Evolutionary conservation across 768 basidiomycete genomes (phyloP).

Genomic region (Hortiboletus flavorubellus): DNA sequence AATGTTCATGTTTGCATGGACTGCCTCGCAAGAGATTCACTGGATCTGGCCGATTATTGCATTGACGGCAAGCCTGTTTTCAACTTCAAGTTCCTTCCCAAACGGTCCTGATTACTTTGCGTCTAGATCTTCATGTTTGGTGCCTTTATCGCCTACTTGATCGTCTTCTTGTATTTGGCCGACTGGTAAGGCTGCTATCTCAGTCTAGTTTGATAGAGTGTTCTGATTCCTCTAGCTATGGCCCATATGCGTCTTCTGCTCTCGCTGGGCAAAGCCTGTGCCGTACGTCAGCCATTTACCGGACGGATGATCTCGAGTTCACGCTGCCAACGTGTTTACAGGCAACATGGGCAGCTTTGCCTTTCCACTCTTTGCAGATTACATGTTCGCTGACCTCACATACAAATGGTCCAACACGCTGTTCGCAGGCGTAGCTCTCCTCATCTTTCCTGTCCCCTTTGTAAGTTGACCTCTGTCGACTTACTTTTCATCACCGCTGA

Average conservation of each 20-base stretch:
- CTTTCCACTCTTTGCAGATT: slow-evolving; percentile 60
- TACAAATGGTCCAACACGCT: slow-evolving; percentile 59
- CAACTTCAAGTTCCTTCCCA: not conserved
- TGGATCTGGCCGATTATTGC: slow-evolving; percentile 49
- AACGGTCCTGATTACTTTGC: not conserved
- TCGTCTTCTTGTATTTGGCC: slow-evolving; percentile 56
- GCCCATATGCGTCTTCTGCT: slow-evolving; percentile 61
- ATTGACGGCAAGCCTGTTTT: slow-evolving; percentile 5
- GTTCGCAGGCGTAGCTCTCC: slow-evolving; percentile 47
- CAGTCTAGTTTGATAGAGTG: not conserved
- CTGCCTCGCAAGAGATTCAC: slow-evolving; percentile 47
- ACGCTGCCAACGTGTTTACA: slow-evolving; percentile 14
- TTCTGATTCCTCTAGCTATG: slow-evolving; percentile 35
- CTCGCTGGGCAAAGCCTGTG: slow-evolving; percentile 62
- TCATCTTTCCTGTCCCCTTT: slow-evolving; percentile 57
- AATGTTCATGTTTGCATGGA: slow-evolving; percentile 73
- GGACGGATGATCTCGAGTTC: not conserved
- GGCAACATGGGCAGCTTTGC: slow-evolving; percentile 48
- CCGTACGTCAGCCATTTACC: slow-evolving; percentile 34
- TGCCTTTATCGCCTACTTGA: slow-evolving; percentile 50
- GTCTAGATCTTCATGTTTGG: slow-evolving; percentile 47
- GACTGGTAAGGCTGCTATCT: slow-evolving; percentile 44
- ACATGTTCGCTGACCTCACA: slow-evolving; percentile 54
- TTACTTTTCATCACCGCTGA: not conserved
- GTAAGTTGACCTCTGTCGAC: slow-evolving; percentile 28